These are phyloP conservation scores for Endotrypanum monterogeii DNA, from an alignment of 208 protist species.

Conservation along the genomic window DNA sequence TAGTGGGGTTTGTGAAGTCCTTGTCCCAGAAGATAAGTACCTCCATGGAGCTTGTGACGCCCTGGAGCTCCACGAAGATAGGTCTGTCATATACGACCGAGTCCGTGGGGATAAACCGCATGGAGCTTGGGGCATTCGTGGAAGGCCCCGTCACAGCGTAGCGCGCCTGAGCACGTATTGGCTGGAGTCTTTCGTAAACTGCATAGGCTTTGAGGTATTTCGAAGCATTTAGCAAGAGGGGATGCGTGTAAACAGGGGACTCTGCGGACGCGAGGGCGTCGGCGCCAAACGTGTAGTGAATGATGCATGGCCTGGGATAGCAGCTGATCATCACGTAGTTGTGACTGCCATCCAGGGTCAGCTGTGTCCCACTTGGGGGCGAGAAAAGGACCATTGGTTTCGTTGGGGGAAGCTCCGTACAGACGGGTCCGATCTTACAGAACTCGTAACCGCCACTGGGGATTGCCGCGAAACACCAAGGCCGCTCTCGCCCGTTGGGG, in stretches of 20 bases:
- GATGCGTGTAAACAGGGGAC: constrained; percentile 28
- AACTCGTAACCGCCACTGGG: constrained; percentile 41
- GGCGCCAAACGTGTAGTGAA: constrained; percentile 62
- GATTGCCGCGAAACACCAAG: constrained; percentile 62
- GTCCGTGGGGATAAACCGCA: constrained; percentile 36
- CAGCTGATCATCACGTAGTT: constrained; percentile 45
- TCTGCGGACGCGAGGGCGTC: constrained; percentile 13
- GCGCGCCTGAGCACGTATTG: constrained; percentile 31
- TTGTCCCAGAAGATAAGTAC: constrained; percentile 47
- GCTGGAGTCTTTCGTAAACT: constrained; percentile 28
- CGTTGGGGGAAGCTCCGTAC: constrained; percentile 21
- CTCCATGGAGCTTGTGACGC: constrained; percentile 23
- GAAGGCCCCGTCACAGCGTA: constrained; percentile 34
- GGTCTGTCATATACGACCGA: constrained; percentile 37
- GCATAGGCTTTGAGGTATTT: constrained; percentile 48
- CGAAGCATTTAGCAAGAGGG: constrained; percentile 37
- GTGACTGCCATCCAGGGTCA: constrained; percentile 23
- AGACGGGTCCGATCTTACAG: constrained; percentile 58
- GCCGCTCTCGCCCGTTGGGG: constrained; percentile 35
- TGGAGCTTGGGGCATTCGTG: neutral
- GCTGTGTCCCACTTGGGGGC: constrained; percentile 27
- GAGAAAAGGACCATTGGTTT: constrained; percentile 35
- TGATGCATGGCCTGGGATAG: constrained; percentile 47
- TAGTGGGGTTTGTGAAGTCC: constrained; percentile 31
- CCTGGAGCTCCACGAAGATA: constrained; percentile 46